Conservation (phyloP, 2,329 filamentous ascomycete genomes). For the Teratosphaeria gauchensis region DNA sequence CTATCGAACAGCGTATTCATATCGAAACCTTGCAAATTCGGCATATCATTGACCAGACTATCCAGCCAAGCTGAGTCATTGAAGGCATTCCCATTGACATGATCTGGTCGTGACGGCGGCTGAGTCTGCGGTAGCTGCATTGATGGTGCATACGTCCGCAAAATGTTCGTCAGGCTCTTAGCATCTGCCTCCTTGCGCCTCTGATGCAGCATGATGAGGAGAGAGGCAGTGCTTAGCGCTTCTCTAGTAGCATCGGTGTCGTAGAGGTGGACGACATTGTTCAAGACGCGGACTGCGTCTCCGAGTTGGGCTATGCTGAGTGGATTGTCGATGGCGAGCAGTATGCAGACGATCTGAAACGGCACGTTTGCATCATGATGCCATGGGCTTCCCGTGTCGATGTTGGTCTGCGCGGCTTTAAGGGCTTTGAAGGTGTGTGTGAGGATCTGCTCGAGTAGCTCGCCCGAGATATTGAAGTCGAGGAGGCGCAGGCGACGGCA, state of each 20-base stretch:
- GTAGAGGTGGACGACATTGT: slow-evolving; percentile 9
- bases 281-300: slow-evolving; percentile 34
- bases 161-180: slow-evolving; percentile 17
- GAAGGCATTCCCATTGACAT: background rate
- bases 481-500: slow-evolving; percentile 42
- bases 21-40: background rate
- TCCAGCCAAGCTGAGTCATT: background rate
- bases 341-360: slow-evolving; percentile 45
- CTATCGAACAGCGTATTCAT: background rate
- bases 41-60: background rate
- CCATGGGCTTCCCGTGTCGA: slow-evolving; percentile 39
- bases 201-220: slow-evolving; percentile 43
- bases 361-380: slow-evolving; percentile 49
- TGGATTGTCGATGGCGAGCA: slow-evolving; percentile 43
- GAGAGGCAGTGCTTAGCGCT: slow-evolving; percentile 41
- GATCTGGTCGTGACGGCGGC: background rate
- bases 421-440: slow-evolving; percentile 34
- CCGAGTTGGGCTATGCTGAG: slow-evolving; percentile 36
- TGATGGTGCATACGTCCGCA: background rate
- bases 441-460: slow-evolving; percentile 36
- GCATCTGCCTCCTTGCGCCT: slow-evolving; percentile 36
- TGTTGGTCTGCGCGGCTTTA: slow-evolving; percentile 34
- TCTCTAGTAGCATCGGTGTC: slow-evolving; percentile 30
- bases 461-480: slow-evolving; percentile 33
- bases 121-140: background rate